Percentiles rank a stretch among this genome's conserved stretches.
These are phyloP conservation scores for Danielia reshetovae DNA, from an alignment of 805 yeast species.

Conservation along the genomic window DNA sequence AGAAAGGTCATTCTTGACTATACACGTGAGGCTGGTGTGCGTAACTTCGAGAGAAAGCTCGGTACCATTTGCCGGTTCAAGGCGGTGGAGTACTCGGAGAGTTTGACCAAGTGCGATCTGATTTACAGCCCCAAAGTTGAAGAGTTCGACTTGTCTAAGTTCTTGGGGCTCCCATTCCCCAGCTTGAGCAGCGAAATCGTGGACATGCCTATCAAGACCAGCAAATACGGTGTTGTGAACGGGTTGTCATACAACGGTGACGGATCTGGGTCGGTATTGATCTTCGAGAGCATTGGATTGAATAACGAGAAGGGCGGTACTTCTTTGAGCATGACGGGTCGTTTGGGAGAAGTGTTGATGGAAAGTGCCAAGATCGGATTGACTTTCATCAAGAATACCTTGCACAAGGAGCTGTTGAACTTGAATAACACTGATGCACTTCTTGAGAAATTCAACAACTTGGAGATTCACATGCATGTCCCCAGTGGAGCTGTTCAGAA, in stretches of 20 bases:
- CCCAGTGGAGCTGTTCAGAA: slow-evolving; percentile 47
- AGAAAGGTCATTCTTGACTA: slow-evolving; percentile 60
- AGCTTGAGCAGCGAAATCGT: slow-evolving; percentile 30
- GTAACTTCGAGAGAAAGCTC: slow-evolving; percentile 70
- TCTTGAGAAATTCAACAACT: slow-evolving; percentile 43
- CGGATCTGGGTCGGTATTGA: slow-evolving; percentile 79
- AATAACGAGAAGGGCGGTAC: slow-evolving; percentile 37
- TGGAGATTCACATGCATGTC: slow-evolving; percentile 54
- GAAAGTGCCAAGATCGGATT: slow-evolving; percentile 80
- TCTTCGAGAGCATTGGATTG: slow-evolving; percentile 73
- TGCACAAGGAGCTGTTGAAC: slow-evolving; percentile 29
- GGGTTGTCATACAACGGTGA: slow-evolving; percentile 85
- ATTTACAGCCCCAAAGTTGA: slow-evolving; percentile 40
- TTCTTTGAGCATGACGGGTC: slow-evolving; percentile 67
- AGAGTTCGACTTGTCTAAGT: slow-evolving; percentile 56
- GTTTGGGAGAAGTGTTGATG: slow-evolving; percentile 73
- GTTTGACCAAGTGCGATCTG: slow-evolving; percentile 13
- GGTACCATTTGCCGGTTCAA: slow-evolving; percentile 77
- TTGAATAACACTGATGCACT: slow-evolving; percentile 28
- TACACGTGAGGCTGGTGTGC: slow-evolving; percentile 83
- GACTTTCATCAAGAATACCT: slow-evolving; percentile 62
- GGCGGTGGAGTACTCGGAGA: slow-evolving; percentile 63
- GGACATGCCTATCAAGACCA: slow-evolving; percentile 44
- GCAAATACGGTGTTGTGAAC: slow-evolving; percentile 70
- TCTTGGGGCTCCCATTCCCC: slow-evolving; percentile 63